Base-by-base conservation (phyloP, 371 early-diverging fungal species). In the Entomophthora muscae region DNA sequence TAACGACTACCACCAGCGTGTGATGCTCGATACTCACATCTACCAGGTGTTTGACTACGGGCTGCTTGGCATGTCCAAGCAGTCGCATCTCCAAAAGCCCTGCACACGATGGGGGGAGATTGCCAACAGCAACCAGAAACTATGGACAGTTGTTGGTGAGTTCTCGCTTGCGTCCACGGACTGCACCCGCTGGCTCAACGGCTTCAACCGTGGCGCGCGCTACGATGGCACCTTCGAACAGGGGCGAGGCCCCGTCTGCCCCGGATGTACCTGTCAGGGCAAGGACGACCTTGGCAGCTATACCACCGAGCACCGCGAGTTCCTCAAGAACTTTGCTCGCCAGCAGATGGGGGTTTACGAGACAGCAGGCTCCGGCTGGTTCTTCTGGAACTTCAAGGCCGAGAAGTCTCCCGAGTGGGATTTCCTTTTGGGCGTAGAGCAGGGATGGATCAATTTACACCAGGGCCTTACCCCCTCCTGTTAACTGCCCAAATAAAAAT, bases 381-480 rank as follows among this genome's bases (percentile, higher is more conserved):
- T 85, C 66, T 86, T 83, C 61, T 88, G 88, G 88, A 86, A 86
- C 67, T 86, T 85, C 61, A 88, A 72, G 65, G 69, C 76, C 1
- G 76, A 76, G 33, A 63, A 61, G 1, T 67, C 70, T 54, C 68
- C 68, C 7, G 60, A 65, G n/a, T 76, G 76, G 76, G 70, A 72
- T 64, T 76, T 76, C 33, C 69, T 75, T 7, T 66, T 68, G 53
- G 67, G 73, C 29, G 74, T 74, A 2, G 69, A 69, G 0, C 27
- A 67, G 52, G 71, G 72, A 23, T 73, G 74, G 70, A 67, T 71
- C 31, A 22, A 61, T 22, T 26, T 61, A 7, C 17, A 57, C 3
- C 58, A 57, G 26, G 2, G 22, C 26, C 28, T 57, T 31, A 10
- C 2, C 7, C 58, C 24, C 13, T 7, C 58, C 17, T 57, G 58